Evolutionary conservation across 352 stramenopile genomes (phyloP), one percentile per base, ranked within the genome.

Genomic region (Peronospora tabacina): DNA sequence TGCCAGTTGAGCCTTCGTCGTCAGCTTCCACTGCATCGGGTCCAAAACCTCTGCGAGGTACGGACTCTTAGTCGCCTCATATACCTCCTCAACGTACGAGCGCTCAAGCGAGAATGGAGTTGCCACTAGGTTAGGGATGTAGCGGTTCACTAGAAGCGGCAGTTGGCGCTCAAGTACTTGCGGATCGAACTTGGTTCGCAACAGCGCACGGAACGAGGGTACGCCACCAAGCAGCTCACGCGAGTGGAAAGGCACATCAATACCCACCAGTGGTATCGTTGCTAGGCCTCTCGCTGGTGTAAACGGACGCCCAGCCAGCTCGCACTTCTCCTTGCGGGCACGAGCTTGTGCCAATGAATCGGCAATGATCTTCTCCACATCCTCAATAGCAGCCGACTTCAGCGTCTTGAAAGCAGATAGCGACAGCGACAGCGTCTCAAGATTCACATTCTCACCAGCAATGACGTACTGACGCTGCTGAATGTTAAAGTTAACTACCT

Each of bases 211-310:
- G 61, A 95, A 94, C 16, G 81, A 75, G 0, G 78, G 74, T 12
- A 95, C 85, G 12, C 83, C 85, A 36, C 65, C 63, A n/a, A 91
- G 74, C 7, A 95, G 68, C 58, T 90, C 75, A 34, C 75, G 57
- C 19, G 82, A 94, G 58, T 95, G 85, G 65, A 95, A 95, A n/a
- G 85, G 85, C 16, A 95, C 82, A 43, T 95, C 85, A 43, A 95
- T 93, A 19, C 82, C 82, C n/a, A 74, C 65, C 11, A 95, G 72
- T 38, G 85, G 85, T 34, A 95, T 92, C 0, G 85, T 95, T n/a
- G 83, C 79, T 8, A 69, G 49, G 3, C 85, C 81, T 65, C 74
- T 67, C 7, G 81, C 35, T 10, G 93, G 54, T 1, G 57, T 70
- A 36, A 89, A 88, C 19, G 68, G 68, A 63, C 76, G 72, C n/a